These are phyloP conservation scores for Puccinellia tenuiflora DNA, from an alignment of 176 grass and related monocot species.

Conservation along the genomic window DNA sequence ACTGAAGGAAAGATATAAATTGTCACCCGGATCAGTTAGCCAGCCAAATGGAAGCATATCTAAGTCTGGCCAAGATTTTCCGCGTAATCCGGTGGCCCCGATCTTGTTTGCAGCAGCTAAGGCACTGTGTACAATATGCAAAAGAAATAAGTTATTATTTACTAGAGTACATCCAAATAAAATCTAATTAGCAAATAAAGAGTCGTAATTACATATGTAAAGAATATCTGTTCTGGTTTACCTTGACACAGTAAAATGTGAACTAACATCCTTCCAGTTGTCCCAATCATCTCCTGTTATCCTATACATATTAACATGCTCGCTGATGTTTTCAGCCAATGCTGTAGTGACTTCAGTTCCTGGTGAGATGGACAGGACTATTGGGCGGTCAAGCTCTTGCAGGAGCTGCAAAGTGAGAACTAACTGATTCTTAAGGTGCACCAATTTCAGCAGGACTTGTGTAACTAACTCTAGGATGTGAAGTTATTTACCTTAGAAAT, in stretches of 20 bases:
- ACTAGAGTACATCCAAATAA: neutral
- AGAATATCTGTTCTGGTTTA: slow-evolving; percentile 24
- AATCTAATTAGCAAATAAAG: slow-evolving; percentile 5
- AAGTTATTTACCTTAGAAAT: slow-evolving; percentile 62
- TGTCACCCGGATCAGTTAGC: slow-evolving; percentile 69
- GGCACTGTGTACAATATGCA: slow-evolving; percentile 41
- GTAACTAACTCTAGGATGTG: neutral
- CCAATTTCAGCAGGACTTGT: neutral
- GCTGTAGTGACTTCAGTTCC: slow-evolving; percentile 53
- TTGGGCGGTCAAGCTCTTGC: slow-evolving; percentile 61
- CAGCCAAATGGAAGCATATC: slow-evolving; percentile 96
- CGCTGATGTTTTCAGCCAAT: slow-evolving; percentile 57
- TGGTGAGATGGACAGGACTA: slow-evolving; percentile 81
- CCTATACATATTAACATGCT: slow-evolving; percentile 82
- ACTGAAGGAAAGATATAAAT: neutral
- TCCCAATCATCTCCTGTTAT: slow-evolving; percentile 96
- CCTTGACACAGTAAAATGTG: slow-evolving; percentile 75
- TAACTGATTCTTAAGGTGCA: slow-evolving; percentile 4
- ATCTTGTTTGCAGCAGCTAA: slow-evolving; percentile 69
- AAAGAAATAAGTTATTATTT: slow-evolving; percentile 16
- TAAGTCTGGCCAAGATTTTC: slow-evolving; percentile 93
- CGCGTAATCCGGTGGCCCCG: slow-evolving; percentile 61
- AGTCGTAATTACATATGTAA: slow-evolving; percentile 4
- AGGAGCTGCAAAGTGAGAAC: slow-evolving; percentile 46
- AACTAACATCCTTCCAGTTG: slow-evolving; percentile 69